Percentiles rank a stretch among this genome's conserved stretches.
These are phyloP conservation scores for Paraleonurus japonicus DNA, from an alignment of 257 asterid species.

Conservation along the genomic window DNA sequence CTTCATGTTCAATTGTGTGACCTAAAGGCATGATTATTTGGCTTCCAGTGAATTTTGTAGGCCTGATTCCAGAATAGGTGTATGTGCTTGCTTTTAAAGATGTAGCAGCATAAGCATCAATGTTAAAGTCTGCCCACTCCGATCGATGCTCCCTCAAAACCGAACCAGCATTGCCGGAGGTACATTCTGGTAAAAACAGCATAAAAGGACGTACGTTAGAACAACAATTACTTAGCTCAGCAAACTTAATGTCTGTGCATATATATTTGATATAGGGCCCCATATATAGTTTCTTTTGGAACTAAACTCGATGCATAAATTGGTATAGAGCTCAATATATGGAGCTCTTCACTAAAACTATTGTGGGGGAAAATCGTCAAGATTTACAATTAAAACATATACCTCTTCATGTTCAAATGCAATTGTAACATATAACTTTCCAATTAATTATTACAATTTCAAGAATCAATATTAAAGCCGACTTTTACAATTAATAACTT, in stretches of 20 bases:
- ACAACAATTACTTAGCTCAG: not conserved
- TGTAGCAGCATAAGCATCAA: conserved; percentile 77
- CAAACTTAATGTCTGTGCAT: not conserved
- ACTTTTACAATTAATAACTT: not conserved
- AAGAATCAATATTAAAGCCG: not conserved
- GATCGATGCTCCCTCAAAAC: conserved; percentile 88
- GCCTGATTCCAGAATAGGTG: conserved; percentile 64
- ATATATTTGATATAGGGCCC: not conserved
- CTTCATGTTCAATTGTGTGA: conserved; percentile 86
- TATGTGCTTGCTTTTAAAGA: conserved; percentile 66
- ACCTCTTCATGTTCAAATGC: too few relatives aligned
- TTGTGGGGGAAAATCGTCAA: not conserved
- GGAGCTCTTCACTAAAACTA: conserved; percentile 3
- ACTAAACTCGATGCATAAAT: not conserved
- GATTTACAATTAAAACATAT: too few relatives aligned
- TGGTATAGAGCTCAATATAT: not conserved
- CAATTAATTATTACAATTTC: not conserved
- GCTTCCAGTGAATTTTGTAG: conserved; percentile 78
- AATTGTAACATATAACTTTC: not conserved
- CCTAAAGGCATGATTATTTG: conserved; percentile 91
- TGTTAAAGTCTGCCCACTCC: conserved; percentile 87
- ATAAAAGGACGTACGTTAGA: conserved; percentile 11
- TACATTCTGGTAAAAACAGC: conserved; percentile 52
- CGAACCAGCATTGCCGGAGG: conserved; percentile 86
- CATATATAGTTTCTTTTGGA: not conserved